These are phyloP conservation scores for Jasminum sambac DNA, from an alignment of 257 asterid genomes.

Conservation along the genomic window DNA sequence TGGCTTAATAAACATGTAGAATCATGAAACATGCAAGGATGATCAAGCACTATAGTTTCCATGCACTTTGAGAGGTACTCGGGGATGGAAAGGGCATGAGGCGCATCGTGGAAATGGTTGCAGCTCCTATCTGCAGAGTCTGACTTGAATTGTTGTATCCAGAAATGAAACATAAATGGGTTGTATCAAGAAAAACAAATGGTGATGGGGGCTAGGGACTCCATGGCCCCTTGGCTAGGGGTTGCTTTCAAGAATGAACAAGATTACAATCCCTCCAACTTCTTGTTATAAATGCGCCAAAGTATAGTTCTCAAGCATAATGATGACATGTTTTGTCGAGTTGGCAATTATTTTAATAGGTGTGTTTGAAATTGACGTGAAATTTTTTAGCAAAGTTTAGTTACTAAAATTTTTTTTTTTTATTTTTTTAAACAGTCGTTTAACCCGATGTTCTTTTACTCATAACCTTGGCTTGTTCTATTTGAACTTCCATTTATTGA, in stretches of 20 bases:
- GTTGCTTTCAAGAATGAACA: neutral
- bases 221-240: no score
- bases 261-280: neutral
- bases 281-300: neutral
- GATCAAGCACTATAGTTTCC: neutral
- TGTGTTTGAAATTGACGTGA: constrained; percentile 1
- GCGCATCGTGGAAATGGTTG: neutral
- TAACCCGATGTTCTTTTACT: neutral
- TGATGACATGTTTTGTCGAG: neutral
- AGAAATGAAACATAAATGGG: neutral
- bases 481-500: neutral
- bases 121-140: neutral
- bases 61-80: neutral
- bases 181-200: no score
- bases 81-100: neutral
- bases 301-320: neutral
- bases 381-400: neutral
- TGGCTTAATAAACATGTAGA: neutral
- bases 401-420: neutral
- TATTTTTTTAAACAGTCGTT: no score
- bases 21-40: neutral
- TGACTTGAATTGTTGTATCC: neutral
- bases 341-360: neutral
- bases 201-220: no score
- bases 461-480: neutral